These are phyloP conservation scores for Paracoccidioides brasiliensis DNA, from an alignment of 2,329 filamentous ascomycete genomes.

Conservation along the genomic window DNA sequence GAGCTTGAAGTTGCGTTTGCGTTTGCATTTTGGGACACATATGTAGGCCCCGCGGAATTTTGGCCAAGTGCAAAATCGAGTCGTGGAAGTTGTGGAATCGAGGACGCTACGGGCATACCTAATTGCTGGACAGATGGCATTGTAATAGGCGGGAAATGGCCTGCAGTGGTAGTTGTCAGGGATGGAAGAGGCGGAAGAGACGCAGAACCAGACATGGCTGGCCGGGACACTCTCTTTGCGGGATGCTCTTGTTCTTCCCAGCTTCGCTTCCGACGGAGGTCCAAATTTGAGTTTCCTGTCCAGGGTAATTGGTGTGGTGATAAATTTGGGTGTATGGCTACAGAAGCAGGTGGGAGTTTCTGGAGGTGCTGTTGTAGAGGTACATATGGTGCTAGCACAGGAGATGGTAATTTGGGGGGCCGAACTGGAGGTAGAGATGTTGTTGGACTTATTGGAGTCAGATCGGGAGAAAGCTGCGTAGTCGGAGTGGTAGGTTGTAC, in stretches of 20 bases:
- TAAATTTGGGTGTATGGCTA: slow-evolving; percentile 12
- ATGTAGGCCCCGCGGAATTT: slow-evolving; percentile 23
- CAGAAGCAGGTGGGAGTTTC: slow-evolving; percentile 13
- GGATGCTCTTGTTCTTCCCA: slow-evolving; percentile 47
- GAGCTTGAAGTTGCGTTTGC: slow-evolving; percentile 3
- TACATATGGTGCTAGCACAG: slow-evolving; percentile 7
- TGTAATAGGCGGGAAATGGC: slow-evolving; percentile 23
- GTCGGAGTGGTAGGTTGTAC: slow-evolving; percentile 18
- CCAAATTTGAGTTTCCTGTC: slow-evolving; percentile 19
- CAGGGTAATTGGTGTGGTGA: slow-evolving; percentile 24
- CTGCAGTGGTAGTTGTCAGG: slow-evolving; percentile 13
- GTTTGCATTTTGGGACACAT: not conserved
- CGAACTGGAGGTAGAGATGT: not conserved
- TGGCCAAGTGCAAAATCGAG: slow-evolving; percentile 59
- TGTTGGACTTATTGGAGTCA: slow-evolving; percentile 18
- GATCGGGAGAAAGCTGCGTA: slow-evolving; percentile 24
- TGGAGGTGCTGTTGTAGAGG: not conserved
- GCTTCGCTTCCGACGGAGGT: slow-evolving; percentile 41
- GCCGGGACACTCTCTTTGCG: slow-evolving; percentile 36
- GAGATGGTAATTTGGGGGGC: slow-evolving; percentile 29
- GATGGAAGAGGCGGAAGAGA: slow-evolving; percentile 18
- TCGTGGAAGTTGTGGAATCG: slow-evolving; percentile 48
- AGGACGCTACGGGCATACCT: slow-evolving; percentile 19
- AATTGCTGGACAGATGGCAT: slow-evolving; percentile 23
- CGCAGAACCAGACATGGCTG: slow-evolving; percentile 13